Percentiles rank a stretch among this genome's conserved stretches.
Evolutionary conservation across 2,329 filamentous ascomycete species (phyloP).

Genomic region (Pestalotiopsis sp.): DNA sequence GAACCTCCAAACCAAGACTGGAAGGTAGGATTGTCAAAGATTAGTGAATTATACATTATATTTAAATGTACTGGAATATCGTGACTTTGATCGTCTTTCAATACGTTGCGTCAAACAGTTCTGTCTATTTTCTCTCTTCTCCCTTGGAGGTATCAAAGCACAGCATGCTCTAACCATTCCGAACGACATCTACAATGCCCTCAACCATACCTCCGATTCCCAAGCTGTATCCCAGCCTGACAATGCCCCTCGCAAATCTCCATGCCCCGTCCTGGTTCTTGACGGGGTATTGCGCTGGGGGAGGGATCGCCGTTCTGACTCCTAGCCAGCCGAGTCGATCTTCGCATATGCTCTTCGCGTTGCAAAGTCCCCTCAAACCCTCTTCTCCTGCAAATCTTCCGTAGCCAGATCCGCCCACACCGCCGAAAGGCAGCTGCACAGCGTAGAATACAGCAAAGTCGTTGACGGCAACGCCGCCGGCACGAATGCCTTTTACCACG

Average conservation of each 20-base stretch:
- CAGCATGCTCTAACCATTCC: conserved; percentile 2
- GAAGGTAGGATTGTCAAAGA: too few species aligned
- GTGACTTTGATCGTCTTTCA: not conserved
- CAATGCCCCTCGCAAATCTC: conserved; percentile 64
- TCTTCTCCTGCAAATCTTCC: conserved; percentile 92
- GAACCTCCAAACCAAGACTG: too few species aligned
- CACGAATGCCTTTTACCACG: conserved; percentile 70
- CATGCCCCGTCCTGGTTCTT: conserved; percentile 64
- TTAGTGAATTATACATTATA: too few species aligned
- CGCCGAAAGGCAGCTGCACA: conserved; percentile 92
- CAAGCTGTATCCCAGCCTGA: conserved; percentile 63
- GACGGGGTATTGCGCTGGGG: conserved; percentile 81
- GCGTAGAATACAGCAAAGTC: conserved; percentile 95
- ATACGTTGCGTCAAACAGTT: not conserved
- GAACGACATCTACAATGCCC: conserved; percentile 36
- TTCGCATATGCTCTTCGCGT: conserved; percentile 82
- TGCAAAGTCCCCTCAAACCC: conserved; percentile 82
- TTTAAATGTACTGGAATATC: too few species aligned
- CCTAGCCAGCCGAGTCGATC: conserved; percentile 69
- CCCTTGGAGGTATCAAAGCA: not conserved
- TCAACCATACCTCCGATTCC: conserved; percentile 38
- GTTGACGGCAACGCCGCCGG: conserved; percentile 93
- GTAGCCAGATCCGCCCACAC: conserved; percentile 86
- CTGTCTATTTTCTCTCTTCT: not conserved
- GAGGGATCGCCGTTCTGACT: conserved; percentile 77